Percentiles rank a stretch among this genome's conserved stretches.
Conservation (phyloP, 179 eudicot genomes). For the Nepenthes alata region DNA sequence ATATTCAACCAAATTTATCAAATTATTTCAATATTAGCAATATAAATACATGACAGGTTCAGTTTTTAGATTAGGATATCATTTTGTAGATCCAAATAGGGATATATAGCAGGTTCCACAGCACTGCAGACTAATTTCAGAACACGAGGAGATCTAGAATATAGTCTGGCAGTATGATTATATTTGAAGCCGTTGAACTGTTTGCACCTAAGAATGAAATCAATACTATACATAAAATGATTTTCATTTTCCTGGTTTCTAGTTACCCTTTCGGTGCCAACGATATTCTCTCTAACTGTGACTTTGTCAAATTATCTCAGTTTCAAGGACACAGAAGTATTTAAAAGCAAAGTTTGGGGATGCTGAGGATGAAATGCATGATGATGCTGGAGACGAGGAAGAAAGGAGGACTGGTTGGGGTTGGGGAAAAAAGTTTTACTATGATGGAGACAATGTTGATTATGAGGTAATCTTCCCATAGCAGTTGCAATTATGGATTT, state of each 20-base stretch:
- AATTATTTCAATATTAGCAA: too few species aligned
- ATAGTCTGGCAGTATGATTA: too few species aligned
- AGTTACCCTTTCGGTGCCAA: not conserved
- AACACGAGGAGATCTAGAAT: too few species aligned
- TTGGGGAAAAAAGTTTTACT: constrained; percentile 21
- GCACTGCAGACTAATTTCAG: too few species aligned
- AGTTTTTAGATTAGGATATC: too few species aligned
- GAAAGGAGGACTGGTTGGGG: constrained; percentile 41
- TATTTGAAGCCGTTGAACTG: not conserved
- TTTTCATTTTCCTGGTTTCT: not conserved
- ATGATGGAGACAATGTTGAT: constrained; percentile 38
- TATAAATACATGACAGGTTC: too few species aligned
- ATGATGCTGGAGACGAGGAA: constrained; percentile 60
- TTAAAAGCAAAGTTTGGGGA: constrained; percentile 48
- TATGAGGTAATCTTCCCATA: constrained; percentile 26
- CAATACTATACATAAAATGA: not conserved
- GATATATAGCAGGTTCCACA: too few species aligned
- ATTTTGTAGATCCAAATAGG: too few species aligned
- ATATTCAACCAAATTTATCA: too few species aligned
- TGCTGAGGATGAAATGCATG: constrained; percentile 56
- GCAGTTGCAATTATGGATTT: not conserved
- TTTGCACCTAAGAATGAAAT: not conserved
- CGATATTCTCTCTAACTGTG: constrained; percentile 2
- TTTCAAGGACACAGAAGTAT: constrained; percentile 43
- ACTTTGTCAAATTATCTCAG: constrained; percentile 16